Conservation (phyloP, 768 basidiomycete genomes). For the Clitopilus hobsonii region DNA sequence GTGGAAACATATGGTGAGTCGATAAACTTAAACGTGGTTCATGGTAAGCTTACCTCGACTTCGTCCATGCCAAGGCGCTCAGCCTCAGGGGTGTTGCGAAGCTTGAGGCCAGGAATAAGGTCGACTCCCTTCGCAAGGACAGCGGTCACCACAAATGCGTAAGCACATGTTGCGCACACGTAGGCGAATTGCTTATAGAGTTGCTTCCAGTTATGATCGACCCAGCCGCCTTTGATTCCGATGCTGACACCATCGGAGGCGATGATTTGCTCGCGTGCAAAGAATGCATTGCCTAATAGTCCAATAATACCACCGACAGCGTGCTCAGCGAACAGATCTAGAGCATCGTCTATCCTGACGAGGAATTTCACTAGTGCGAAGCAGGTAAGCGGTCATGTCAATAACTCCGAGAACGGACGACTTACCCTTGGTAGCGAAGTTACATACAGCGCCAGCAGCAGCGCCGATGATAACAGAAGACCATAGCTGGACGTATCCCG, state of each 20-base stretch:
- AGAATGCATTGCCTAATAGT: slow-evolving; percentile 67
- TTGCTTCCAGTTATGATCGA: slow-evolving; percentile 75
- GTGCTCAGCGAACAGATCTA: slow-evolving; percentile 92
- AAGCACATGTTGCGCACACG: slow-evolving; percentile 50
- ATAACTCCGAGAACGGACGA: slow-evolving; percentile 4
- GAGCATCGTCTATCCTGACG: slow-evolving; percentile 76
- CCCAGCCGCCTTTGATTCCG: slow-evolving; percentile 56
- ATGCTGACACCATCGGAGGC: slow-evolving; percentile 64
- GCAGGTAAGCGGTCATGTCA: neutral
- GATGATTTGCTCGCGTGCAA: slow-evolving; percentile 62
- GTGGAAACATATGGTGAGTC: neutral
- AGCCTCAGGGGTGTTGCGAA: slow-evolving; percentile 49
- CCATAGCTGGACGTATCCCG: slow-evolving; percentile 78
- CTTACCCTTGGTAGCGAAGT: slow-evolving; percentile 81
- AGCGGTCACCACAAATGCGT: slow-evolving; percentile 60
- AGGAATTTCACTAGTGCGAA: slow-evolving; percentile 73
- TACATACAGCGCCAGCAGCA: slow-evolving; percentile 67
- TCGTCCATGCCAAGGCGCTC: slow-evolving; percentile 68
- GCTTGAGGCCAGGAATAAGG: slow-evolving; percentile 50
- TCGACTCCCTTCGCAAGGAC: slow-evolving; percentile 54
- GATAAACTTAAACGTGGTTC: neutral
- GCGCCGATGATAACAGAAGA: slow-evolving; percentile 72
- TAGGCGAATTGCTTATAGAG: slow-evolving; percentile 75
- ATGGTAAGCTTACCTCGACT: slow-evolving; percentile 47
- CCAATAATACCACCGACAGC: slow-evolving; percentile 82